Conservation (phyloP, 352 stramenopile genomes). For the Phytophthora citricola region DNA sequence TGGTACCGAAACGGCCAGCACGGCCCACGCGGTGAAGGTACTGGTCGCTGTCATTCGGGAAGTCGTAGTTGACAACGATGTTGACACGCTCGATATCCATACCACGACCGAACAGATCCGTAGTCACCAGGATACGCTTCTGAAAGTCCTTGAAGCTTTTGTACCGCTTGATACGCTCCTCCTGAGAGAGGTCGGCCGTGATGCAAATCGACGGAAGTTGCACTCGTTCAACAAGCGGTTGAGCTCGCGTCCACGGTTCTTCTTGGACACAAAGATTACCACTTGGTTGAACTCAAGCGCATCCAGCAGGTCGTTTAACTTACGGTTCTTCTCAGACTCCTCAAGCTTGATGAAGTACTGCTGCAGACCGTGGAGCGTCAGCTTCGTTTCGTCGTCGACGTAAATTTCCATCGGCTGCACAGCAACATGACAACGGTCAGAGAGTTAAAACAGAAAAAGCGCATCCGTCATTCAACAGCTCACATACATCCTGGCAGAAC, state of each 20-base stretch:
- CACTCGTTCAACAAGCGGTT: constrained; percentile 98
- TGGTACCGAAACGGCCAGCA: constrained; percentile 99
- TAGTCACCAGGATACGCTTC: constrained; percentile 99
- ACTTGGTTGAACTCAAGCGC: constrained; percentile 99
- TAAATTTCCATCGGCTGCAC: constrained; percentile 99
- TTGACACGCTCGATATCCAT: constrained; percentile 99
- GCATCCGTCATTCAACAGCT: not conserved
- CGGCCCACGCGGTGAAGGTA: constrained; percentile 99
- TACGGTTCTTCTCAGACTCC: constrained; percentile 99
- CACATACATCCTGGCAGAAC: constrained; percentile 98
- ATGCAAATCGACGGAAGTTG: constrained; percentile 99
- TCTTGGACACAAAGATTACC: constrained; percentile 98
- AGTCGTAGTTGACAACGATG: constrained; percentile 99
- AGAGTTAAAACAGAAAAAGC: not conserved
- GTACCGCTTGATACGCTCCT: constrained; percentile 98
- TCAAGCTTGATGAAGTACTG: constrained; percentile 99
- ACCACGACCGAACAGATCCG: constrained; percentile 99
- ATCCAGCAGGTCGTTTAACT: constrained; percentile 99
- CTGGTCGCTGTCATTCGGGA: constrained; percentile 97
- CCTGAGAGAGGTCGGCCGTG: constrained; percentile 97
- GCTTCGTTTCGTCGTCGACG: constrained; percentile 99
- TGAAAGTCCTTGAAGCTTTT: constrained; percentile 99
- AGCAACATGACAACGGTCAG: constrained; percentile 10
- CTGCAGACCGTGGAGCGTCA: constrained; percentile 99
- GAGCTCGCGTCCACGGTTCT: constrained; percentile 97